Conservation (phyloP, 2,329 filamentous ascomycete species). For the Ascochyta koolunga region DNA sequence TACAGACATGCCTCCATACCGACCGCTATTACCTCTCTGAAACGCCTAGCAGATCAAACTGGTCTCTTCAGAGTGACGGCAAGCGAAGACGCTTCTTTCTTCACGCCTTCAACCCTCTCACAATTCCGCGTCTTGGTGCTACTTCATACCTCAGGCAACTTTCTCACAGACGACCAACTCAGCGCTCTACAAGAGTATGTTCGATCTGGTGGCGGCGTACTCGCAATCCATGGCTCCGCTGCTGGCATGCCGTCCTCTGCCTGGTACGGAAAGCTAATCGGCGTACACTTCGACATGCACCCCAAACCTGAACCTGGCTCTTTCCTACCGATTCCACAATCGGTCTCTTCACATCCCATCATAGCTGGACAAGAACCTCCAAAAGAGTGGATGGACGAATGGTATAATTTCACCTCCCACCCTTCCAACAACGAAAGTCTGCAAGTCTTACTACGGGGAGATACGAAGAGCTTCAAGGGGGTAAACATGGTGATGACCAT, state of each 20-base stretch:
- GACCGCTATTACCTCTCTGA: slow-evolving; percentile 21
- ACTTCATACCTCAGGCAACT: slow-evolving; percentile 23
- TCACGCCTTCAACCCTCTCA: slow-evolving; percentile 13
- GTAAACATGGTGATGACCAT: slow-evolving; percentile 34
- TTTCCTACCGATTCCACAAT: not conserved
- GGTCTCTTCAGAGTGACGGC: slow-evolving; percentile 18
- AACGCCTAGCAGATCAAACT: slow-evolving; percentile 10
- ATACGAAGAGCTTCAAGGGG: slow-evolving; percentile 29
- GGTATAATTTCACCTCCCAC: slow-evolving; percentile 38
- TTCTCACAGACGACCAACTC: slow-evolving; percentile 21
- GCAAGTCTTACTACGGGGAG: slow-evolving; percentile 26
- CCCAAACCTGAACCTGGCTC: slow-evolving; percentile 29
- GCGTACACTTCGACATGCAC: slow-evolving; percentile 37
- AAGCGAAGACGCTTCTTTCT: slow-evolving; percentile 27
- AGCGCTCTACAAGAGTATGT: slow-evolving; percentile 24
- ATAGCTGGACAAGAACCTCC: not conserved
- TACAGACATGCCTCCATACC: slow-evolving; percentile 40
- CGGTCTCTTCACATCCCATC: not conserved
- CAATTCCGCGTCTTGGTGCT: slow-evolving; percentile 22
- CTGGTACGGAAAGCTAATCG: slow-evolving; percentile 32
- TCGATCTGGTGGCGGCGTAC: slow-evolving; percentile 27
- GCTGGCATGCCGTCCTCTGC: slow-evolving; percentile 29
- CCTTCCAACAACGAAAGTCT: slow-evolving; percentile 29
- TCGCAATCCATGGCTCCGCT: slow-evolving; percentile 36
- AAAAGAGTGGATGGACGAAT: slow-evolving; percentile 31